Conservation (phyloP, 2,329 filamentous ascomycete genomes). For the Achaetomium macrosporum region DNA sequence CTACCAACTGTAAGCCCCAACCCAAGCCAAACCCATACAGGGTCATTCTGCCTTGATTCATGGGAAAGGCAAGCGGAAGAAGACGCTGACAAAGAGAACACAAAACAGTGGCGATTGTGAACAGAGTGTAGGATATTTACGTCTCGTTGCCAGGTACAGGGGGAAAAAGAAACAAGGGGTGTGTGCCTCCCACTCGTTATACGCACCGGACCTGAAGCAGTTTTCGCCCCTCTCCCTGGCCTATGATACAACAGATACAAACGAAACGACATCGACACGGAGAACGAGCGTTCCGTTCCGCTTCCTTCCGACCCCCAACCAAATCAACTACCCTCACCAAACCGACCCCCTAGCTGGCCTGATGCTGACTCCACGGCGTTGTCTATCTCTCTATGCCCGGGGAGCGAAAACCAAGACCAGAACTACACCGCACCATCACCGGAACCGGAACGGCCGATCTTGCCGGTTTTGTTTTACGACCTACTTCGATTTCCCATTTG, state of each 20-base stretch:
- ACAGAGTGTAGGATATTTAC: conserved; percentile 9
- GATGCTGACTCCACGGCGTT: not conserved
- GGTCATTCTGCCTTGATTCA: not conserved
- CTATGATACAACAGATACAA: conserved; percentile 20
- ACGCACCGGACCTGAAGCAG: too few species aligned
- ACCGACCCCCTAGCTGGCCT: not conserved
- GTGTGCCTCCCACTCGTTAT: not conserved
- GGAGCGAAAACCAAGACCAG: not conserved
- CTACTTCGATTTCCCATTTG: not conserved
- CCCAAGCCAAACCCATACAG: not conserved
- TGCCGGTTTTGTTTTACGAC: not conserved
- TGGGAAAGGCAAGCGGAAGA: not conserved
- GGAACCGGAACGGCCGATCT: conserved; percentile 22
- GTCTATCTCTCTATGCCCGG: conserved; percentile 8
- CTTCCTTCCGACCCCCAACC: not conserved
- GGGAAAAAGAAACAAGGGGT: not conserved
- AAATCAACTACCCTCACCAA: not conserved
- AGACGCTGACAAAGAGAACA: not conserved
- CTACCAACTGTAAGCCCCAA: not conserved
- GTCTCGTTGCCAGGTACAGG: conserved; percentile 2
- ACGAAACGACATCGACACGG: conserved; percentile 12
- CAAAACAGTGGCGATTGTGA: not conserved
- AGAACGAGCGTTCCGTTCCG: conserved; percentile 14
- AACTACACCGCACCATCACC: too few species aligned
- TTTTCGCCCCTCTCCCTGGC: not conserved